Base-by-base conservation (phyloP, 2,329 filamentous ascomycete species). In the Salinomyces thailandicus region DNA sequence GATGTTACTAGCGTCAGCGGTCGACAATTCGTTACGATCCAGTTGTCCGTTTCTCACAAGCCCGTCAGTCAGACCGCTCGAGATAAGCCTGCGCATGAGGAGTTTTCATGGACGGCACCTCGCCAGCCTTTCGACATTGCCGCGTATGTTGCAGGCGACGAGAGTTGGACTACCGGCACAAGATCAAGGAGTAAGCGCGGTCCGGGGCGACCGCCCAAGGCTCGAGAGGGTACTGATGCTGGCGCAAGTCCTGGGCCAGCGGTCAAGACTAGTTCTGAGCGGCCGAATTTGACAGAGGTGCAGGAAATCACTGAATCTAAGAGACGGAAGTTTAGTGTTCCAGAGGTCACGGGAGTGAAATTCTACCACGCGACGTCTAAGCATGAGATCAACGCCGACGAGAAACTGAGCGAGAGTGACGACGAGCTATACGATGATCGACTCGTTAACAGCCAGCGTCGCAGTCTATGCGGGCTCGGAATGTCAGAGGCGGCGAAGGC, bases 311-410 rank as follows among this genome's bases (percentile, higher is more conserved):
- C 44, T 2, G 15, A 19, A 14, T 33, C 24, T 6, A 42, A 42
- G 15, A 51, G 52, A 20, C 60, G 48, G 42, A 51, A 39, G 26
- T 58, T 57, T 31, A 32, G 36, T 3, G 60, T 67, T 1, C 65
- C 65, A 2, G 41, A 41, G 4, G 53, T 62, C 0, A 51, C 54
- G 1, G 52, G 52, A 2, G 45, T 64, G 9, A 53, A 48, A 0
- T 62, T 66, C 38, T 67, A 62, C 41, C 53, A 62, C n/a, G 53
- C 55, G 8, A 44, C 49, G 2, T 59, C 59, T 2, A 67, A 66
- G 42, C 51, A 61, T 7, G 50, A 49, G 2, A 43, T 68, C 2
- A 32, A 44, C 5, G 50, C 57, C 20, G 63, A 59, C 5, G 62
- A 64, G 33, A 30, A 44, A 4, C 44, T 67, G 12, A 62, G 55